Percentiles rank a stretch among this genome's conserved stretches.
phyloP scores from a whole-genome alignment of 306 rosid species.

The Prunus kanzakura region DNA sequence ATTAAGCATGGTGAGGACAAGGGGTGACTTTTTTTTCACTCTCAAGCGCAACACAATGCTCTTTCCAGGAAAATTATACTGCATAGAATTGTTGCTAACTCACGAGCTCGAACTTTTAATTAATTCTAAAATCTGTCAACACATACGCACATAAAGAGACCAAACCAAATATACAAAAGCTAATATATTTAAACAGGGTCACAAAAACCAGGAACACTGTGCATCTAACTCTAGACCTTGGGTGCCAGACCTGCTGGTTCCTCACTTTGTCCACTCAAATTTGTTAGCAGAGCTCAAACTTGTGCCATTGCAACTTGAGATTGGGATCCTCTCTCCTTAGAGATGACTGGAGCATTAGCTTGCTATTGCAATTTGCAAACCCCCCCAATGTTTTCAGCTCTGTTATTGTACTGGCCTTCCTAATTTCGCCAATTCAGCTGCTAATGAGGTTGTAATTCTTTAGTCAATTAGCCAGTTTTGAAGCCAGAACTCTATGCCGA shows the following conservation, averaged over 20 bases:
- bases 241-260: not conserved
- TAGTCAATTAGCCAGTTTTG: constrained; percentile 18
- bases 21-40: not conserved
- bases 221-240: not conserved
- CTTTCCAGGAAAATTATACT: not conserved
- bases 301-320: not conserved
- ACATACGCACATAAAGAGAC: not conserved
- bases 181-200: not conserved
- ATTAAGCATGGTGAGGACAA: too few species aligned
- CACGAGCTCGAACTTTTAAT: not conserved
- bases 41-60: not conserved
- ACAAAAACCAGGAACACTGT: not conserved
- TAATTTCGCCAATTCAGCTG: not conserved
- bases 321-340: not conserved
- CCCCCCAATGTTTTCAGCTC: not conserved
- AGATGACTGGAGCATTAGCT: not conserved
- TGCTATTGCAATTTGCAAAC: not conserved
- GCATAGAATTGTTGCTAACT: not conserved
- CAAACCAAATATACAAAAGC: not conserved
- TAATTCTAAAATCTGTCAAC: not conserved
- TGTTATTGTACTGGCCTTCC: not conserved
- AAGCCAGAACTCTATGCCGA: constrained; percentile 28
- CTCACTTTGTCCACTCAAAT: not conserved
- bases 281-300: not conserved
- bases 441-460: not conserved